Evolutionary conservation across 768 basidiomycete species (phyloP).

Genomic region (Collybia mongolica): DNA sequence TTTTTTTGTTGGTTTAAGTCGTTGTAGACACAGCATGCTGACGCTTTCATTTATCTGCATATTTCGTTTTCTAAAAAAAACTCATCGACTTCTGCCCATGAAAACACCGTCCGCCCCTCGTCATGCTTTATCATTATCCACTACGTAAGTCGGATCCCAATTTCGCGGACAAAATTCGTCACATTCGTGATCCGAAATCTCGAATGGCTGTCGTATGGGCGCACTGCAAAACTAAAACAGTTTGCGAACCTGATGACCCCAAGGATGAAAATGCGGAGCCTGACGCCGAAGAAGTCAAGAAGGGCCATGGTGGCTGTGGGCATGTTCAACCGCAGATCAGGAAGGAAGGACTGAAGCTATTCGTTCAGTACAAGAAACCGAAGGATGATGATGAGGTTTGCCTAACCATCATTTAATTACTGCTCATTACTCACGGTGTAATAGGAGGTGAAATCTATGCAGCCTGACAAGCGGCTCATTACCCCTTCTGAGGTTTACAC

Average conservation of each 20-base stretch:
- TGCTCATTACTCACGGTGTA: constrained; percentile 14
- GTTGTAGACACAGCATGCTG: constrained; percentile 54
- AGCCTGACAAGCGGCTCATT: constrained; percentile 81
- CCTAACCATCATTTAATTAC: constrained; percentile 16
- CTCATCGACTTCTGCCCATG: constrained; percentile 16
- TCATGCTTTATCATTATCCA: constrained; percentile 16
- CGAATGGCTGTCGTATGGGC: constrained; percentile 86
- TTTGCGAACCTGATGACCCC: constrained; percentile 86
- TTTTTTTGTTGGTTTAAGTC: constrained; percentile 19
- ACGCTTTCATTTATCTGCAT: constrained; percentile 63
- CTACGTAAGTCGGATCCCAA: constrained; percentile 73
- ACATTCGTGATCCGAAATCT: constrained; percentile 81
- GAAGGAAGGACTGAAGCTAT: constrained; percentile 94
- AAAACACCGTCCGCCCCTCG: constrained; percentile 22
- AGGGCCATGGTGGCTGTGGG: constrained; percentile 97
- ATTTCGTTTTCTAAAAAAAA: constrained; percentile 33
- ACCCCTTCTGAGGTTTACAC: constrained; percentile 89
- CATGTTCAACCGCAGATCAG: constrained; percentile 86
- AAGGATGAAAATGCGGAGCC: constrained; percentile 81
- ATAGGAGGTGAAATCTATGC: constrained; percentile 77
- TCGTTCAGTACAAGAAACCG: constrained; percentile 91
- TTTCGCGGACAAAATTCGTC: constrained; percentile 86
- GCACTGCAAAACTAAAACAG: constrained; percentile 84
- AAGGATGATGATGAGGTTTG: constrained; percentile 93
- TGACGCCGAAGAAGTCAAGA: constrained; percentile 72